Evolutionary conservation across 257 asterid species (phyloP), one percentile per base, ranked within the genome.

Genomic region (Rehmannia glutinosa): DNA sequence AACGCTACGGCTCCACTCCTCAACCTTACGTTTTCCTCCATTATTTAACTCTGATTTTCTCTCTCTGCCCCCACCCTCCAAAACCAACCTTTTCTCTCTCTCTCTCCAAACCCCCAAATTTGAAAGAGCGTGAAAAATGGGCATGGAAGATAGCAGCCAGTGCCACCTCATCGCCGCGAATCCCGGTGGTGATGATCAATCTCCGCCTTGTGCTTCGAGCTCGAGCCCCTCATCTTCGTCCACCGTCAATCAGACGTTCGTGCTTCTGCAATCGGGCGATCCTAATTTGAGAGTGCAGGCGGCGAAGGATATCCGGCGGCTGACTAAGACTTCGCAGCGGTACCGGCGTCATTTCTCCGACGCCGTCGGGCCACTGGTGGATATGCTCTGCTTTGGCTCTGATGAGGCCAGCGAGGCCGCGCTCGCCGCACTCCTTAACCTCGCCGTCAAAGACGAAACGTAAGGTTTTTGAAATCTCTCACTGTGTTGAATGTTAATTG

Each of bases 291-390:
- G 78, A 53, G 9, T 86, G 23, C 74, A 83, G 57, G 94, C 96
- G 10, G 96, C 96, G 11, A 73, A 58, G 77, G 96, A 84, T 57
- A 86, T 89, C 80, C 76, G 96, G 20, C 85, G 89, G 13, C 83
- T 88, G 39, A 86, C 96, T 12, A 84, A 82, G 82, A 84, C 92
- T 17, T 89, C 95, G 38, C 91, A 84, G 63, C 68, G 83, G 45
- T 84, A 82, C 82, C 87, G 95, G 20, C 96, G 92, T n/a, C 85
- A 82, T 49, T 86, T 88, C 74, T 53, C 94, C 52, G n/a, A n/a
- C n/a, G n/a, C n/a, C n/a, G n/a, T n/a, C n/a, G n/a, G n/a, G n/a
- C n/a, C n/a, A n/a, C n/a, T n/a, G n/a, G n/a, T n/a, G n/a, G n/a
- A n/a, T n/a, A n/a, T n/a, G n/a, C n/a, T n/a, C n/a, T n/a, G n/a